phyloP scores from a whole-genome alignment of 768 basidiomycete genomes.

The Kwoniella pini region DNA sequence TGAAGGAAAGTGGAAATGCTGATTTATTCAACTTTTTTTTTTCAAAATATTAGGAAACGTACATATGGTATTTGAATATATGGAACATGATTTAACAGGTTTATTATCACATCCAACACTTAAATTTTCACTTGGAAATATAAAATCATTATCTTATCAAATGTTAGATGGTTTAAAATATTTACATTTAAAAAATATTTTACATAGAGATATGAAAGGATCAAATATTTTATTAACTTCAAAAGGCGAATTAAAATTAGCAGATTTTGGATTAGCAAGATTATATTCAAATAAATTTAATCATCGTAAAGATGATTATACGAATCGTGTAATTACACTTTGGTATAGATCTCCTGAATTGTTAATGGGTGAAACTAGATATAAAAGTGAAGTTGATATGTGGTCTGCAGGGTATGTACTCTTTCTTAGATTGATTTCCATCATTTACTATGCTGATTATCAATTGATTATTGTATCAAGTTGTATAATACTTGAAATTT shows the following conservation, averaged over 20 bases:
- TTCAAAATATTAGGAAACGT: conserved; percentile 72
- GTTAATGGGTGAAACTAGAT: conserved; percentile 89
- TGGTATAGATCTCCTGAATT: conserved; percentile 98
- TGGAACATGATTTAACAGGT: conserved; percentile 97
- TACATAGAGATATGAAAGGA: conserved; percentile 98
- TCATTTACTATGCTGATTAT: not conserved
- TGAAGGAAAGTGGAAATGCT: not conserved
- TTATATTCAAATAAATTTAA: conserved; percentile 80
- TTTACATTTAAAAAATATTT: conserved; percentile 91
- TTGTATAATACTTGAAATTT: conserved; percentile 98
- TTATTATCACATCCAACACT: conserved; percentile 89
- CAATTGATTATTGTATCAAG: conserved; percentile 56
- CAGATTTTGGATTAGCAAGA: conserved; percentile 93
- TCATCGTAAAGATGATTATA: conserved; percentile 78
- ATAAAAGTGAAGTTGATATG: conserved; percentile 97
- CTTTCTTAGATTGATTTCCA: not conserved
- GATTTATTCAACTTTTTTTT: not conserved
- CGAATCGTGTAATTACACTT: conserved; percentile 97
- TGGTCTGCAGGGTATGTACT: conserved; percentile 92
- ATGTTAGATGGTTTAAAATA: conserved; percentile 94
- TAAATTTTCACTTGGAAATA: conserved; percentile 76
- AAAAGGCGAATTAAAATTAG: conserved; percentile 88
- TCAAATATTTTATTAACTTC: conserved; percentile 95
- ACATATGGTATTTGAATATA: conserved; percentile 99
- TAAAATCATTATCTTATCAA: conserved; percentile 93